A percentile compares a stretch with the other conserved stretches of the same genome.
Evolutionary conservation across 805 yeast genomes (phyloP).

Genomic region (Sugiyamaella qingdaonensis): DNA sequence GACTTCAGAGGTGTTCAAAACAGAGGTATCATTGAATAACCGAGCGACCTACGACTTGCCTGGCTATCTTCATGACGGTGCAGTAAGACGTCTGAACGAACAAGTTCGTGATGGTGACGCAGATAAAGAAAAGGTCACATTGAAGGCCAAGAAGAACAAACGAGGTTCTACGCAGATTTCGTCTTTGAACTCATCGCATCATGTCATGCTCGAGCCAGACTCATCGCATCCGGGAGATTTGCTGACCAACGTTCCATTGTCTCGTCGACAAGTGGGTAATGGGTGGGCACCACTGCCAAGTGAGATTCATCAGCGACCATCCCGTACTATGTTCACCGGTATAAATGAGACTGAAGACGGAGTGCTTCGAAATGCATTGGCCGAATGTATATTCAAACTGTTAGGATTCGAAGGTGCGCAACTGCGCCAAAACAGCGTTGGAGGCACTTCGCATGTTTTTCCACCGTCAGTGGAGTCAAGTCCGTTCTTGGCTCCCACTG

Average conservation of each 20-base stretch:
- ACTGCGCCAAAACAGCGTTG: not conserved
- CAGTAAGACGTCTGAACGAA: slow-evolving; percentile 40
- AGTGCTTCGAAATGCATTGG: slow-evolving; percentile 56
- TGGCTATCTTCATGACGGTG: slow-evolving; percentile 54
- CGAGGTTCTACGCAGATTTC: slow-evolving; percentile 9
- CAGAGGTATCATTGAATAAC: slow-evolving; percentile 65
- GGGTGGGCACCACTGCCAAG: slow-evolving; percentile 7
- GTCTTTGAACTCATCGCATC: slow-evolving; percentile 16
- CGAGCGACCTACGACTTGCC: slow-evolving; percentile 52
- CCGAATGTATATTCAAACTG: slow-evolving; percentile 64
- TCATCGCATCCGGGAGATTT: slow-evolving; percentile 79
- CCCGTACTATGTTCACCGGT: slow-evolving; percentile 38
- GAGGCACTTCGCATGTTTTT: not conserved
- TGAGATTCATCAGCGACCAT: not conserved
- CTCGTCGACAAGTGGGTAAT: slow-evolving; percentile 17
- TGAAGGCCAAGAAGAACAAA: slow-evolving; percentile 11
- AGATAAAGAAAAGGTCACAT: slow-evolving; percentile 19
- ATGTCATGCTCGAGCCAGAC: slow-evolving; percentile 26
- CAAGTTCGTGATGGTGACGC: not conserved
- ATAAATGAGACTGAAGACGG: slow-evolving; percentile 72
- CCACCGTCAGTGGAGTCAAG: slow-evolving; percentile 20
- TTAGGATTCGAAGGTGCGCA: slow-evolving; percentile 54
- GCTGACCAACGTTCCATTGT: slow-evolving; percentile 67
- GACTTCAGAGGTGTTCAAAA: slow-evolving; percentile 72
- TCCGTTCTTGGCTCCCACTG: slow-evolving; percentile 18